A percentile compares a stretch with the other conserved stretches of the same genome.
These are phyloP conservation scores for Sporothrix inflata DNA, from an alignment of 2,329 filamentous ascomycete species.

Conservation along the genomic window DNA sequence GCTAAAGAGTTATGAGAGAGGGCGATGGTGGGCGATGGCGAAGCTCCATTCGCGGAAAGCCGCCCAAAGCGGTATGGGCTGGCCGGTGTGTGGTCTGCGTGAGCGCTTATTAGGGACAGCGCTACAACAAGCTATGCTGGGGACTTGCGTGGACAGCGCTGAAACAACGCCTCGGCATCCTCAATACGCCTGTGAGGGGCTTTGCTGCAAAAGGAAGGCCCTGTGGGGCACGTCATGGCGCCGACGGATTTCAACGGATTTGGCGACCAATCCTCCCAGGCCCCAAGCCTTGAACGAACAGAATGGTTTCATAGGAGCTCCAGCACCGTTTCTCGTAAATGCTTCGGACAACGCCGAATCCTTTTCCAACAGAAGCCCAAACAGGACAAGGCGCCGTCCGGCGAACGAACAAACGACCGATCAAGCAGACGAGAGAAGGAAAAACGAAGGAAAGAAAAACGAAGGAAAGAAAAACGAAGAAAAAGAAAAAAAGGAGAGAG, in stretches of 20 bases:
- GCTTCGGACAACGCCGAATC: neutral
- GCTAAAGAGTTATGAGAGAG: neutral
- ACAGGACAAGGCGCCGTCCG: neutral
- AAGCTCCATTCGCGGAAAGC: constrained; percentile 2
- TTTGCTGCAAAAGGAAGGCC: no score
- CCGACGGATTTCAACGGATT: neutral
- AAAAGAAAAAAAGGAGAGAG: neutral
- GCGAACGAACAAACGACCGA: neutral
- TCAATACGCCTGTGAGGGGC: no score
- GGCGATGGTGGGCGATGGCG: neutral
- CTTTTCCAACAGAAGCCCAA: neutral
- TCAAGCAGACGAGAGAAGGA: neutral
- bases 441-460: no score
- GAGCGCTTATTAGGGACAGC: neutral
- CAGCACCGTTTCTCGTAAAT: neutral
- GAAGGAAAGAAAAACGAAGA: neutral
- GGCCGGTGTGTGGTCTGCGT: neutral
- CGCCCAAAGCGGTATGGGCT: neutral
- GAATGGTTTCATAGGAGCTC: neutral
- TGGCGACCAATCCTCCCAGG: neutral
- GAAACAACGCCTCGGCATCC: neutral
- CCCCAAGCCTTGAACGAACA: neutral
- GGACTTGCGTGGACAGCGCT: neutral
- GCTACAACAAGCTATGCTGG: neutral
- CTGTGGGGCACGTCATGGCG: neutral